Evolutionary conservation across 2,329 filamentous ascomycete species (phyloP).

Genomic region (Cytospora piceae): DNA sequence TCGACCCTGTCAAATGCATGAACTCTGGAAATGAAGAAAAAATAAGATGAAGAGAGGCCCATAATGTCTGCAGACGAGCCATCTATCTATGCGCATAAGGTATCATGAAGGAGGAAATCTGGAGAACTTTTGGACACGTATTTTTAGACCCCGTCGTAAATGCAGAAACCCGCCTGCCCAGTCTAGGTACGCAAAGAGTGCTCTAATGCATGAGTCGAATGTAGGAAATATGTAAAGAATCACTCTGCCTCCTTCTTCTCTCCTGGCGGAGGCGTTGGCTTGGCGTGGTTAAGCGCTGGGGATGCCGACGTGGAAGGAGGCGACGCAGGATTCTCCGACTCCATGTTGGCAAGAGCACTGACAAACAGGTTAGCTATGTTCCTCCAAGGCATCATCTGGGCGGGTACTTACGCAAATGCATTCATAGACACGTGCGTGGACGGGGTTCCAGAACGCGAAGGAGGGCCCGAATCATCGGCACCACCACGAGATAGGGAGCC

Average conservation of each 20-base stretch:
- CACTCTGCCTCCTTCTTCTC: constrained; percentile 58
- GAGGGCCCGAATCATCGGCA: constrained; percentile 83
- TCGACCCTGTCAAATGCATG: constrained; percentile 29
- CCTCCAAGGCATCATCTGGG: not conserved
- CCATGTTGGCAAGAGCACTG: constrained; percentile 64
- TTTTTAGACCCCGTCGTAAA: constrained; percentile 53
- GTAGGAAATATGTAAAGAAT: constrained; percentile 39
- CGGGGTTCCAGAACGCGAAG: constrained; percentile 88
- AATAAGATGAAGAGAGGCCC: constrained; percentile 32
- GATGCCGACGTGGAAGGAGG: constrained; percentile 71
- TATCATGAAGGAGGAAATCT: constrained; percentile 53
- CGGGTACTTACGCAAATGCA: constrained; percentile 80
- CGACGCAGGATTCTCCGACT: constrained; percentile 66
- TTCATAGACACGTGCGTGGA: constrained; percentile 68
- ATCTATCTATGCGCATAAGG: constrained; percentile 52
- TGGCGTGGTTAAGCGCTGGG: constrained; percentile 66
- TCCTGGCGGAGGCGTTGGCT: constrained; percentile 51
- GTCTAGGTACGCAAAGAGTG: constrained; percentile 51
- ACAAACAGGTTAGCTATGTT: constrained; percentile 37
- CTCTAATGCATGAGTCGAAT: constrained; percentile 48
- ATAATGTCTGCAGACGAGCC: constrained; percentile 41
- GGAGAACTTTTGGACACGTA: constrained; percentile 52
- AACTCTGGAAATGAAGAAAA: constrained; percentile 20
- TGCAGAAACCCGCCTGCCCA: constrained; percentile 51
- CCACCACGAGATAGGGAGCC: constrained; percentile 72